Evolutionary conservation across 2,329 filamentous ascomycete genomes (phyloP).

Genomic region (Ceratocystis alfenasii): DNA sequence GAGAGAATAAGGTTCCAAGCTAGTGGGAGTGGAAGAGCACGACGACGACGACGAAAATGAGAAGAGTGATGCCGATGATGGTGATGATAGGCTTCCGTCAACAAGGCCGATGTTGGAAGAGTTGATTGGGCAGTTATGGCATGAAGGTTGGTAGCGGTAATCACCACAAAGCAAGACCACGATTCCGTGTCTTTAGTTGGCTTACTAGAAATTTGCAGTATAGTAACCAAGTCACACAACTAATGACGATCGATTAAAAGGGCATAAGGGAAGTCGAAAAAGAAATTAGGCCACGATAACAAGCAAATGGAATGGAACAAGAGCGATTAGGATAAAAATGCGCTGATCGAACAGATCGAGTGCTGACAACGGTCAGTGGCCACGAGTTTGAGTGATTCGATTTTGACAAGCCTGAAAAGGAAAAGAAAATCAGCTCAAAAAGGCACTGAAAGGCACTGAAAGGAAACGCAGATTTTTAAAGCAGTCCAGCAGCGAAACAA

Average conservation of each 20-base stretch:
- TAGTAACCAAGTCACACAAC: not conserved
- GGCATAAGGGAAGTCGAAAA: not conserved
- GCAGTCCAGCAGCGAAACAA: not conserved
- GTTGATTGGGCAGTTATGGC: not conserved
- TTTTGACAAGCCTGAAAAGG: not conserved
- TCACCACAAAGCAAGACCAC: too few relatives aligned
- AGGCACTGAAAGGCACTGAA: not conserved
- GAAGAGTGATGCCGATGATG: not conserved
- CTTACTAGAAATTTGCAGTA: too few relatives aligned
- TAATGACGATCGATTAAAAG: not conserved
- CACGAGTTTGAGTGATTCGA: not conserved
- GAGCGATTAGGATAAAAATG: not conserved
- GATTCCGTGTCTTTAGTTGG: too few relatives aligned
- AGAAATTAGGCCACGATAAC: not conserved
- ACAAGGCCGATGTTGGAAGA: too few relatives aligned
- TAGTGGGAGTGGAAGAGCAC: not conserved
- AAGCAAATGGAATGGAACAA: not conserved
- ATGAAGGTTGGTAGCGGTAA: not conserved
- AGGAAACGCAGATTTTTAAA: too few relatives aligned
- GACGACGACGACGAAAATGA: not conserved
- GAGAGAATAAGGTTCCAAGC: slow-evolving; percentile 11
- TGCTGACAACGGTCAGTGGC: not conserved
- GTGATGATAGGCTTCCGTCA: not conserved
- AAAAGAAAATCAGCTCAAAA: slow-evolving; percentile 1
- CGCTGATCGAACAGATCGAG: not conserved